Base-by-base conservation (phyloP, 768 basidiomycete genomes). In the Mycena pura region DNA sequence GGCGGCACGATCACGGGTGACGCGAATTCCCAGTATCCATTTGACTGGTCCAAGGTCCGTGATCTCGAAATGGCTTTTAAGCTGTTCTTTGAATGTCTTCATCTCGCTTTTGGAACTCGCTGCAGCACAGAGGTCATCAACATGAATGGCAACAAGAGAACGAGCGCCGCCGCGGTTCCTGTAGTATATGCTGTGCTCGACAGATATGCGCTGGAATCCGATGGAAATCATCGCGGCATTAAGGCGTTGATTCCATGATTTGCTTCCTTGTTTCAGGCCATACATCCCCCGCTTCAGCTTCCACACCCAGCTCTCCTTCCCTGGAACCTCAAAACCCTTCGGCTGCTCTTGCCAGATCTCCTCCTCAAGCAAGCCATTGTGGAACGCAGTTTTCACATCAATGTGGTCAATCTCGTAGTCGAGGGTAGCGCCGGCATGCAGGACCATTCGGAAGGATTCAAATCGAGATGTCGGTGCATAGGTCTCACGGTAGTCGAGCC, bases 191-290 rank as follows among this genome's bases (percentile, higher is more conserved):
- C n/a, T n/a, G n/a, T 52, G 62, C 32, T 76, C 70, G 0, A 64
- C 50, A 0, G 47, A 14, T 1, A 61, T 14, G 6, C 43, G 11
- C 14, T 65, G 38, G 3, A 78, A 39, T 34, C 72, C 43, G 7
- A 47, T 9, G 28, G 28, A 19, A 21, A 32, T 19, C 46, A 47
- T 32, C 6, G 46, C 46, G 28, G 28, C 22, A 14, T 47, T 31
- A 13, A 46, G 45, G 4, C 66, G 24, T 3, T 6, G 46, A 32
- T 47, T 47, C 29, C 46, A 52, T 5, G 51, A 52, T 22, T 19
- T 25, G 39, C 51, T 52, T 2, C 39, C 51, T 7, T 52, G 51
- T 15, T 52, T 41, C 24, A 52, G 51, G n/a, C 51, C 51, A 29
- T 41, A 52, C 51, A 52, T 52, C 6, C 51, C 51, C 22, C 51